Base-by-base conservation (phyloP, 2,329 filamentous ascomycete species). In the Tolypocladium endophyticum region DNA sequence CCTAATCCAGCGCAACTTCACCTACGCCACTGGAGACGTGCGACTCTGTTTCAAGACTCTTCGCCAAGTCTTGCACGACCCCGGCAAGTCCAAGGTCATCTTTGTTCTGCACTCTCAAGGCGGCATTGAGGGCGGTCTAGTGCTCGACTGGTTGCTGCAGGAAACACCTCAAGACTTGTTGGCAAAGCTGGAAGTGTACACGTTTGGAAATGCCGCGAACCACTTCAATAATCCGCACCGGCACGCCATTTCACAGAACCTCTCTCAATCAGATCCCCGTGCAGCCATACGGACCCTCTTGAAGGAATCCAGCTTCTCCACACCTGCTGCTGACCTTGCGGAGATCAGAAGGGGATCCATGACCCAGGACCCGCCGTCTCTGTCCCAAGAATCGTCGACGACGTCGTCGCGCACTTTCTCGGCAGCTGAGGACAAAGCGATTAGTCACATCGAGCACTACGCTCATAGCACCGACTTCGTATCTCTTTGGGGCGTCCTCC, bases 381-480 rank as follows among this genome's bases (percentile, higher is more conserved):
- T 65, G 6, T 61, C 62, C 14, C 66, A 66, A 9, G 66, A 70
- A 28, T 61, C 68, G 3, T 69, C 72, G 6, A 55, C 70, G 12
- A 72, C 73, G 0, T 72, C 72, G 1, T 69, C 76, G 14, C 64
- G 74, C 25, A 73, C 71, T 7, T 70, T 73, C 1, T 69, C 69
- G 1, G 69, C 75, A 1, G 71, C 76, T 11, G 72, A 77, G 6
- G 76, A 78, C 62, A 74, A 77, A 47, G 81, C 82, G 3, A 86
- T 93, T 57, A 79, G 81, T 7, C 81, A 92, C 64, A 87, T 94
- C 45, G 90, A 94, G 72, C 90, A 94, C 71, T 94, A 92, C 67
- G 87, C 86, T 3, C 88, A 92, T 68, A 81, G 80, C 11, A 81
- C 79, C 20, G 90, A 94, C 66, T 89, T 90, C 64, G 88, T 93